Evolutionary conservation across 2,329 filamentous ascomycete species (phyloP).

Genomic region (Acrodontium crateriforme): DNA sequence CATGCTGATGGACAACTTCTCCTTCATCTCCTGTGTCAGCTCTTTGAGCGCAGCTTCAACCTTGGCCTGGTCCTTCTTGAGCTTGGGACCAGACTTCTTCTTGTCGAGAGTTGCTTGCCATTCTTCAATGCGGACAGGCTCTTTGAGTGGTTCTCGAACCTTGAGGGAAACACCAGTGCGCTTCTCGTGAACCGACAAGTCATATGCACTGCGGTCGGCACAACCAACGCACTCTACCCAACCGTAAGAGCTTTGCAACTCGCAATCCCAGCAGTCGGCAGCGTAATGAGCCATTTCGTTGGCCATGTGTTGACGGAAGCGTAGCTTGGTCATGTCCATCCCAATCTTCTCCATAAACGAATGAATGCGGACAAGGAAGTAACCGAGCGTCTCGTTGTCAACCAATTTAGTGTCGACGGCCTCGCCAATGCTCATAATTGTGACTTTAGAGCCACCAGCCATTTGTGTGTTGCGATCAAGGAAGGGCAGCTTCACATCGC

Average conservation of each 20-base stretch:
- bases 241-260: constrained; percentile 78
- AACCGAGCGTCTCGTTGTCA: constrained; percentile 95
- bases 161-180: constrained; percentile 78
- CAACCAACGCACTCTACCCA: constrained; percentile 99
- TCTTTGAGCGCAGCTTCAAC: constrained; percentile 68
- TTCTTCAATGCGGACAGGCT: constrained; percentile 69
- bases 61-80: constrained; percentile 85
- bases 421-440: constrained; percentile 65
- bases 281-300: constrained; percentile 91
- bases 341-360: constrained; percentile 82
- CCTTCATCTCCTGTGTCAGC: constrained; percentile 66
- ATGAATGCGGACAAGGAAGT: constrained; percentile 90
- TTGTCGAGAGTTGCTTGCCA: constrained; percentile 80
- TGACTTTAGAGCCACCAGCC: constrained; percentile 64
- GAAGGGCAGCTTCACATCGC: constrained; percentile 68
- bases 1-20: constrained; percentile 63
- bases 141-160: constrained; percentile 67
- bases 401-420: constrained; percentile 73
- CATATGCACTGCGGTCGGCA: constrained; percentile 89
- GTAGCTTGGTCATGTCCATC: constrained; percentile 72
- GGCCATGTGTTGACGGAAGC: constrained; percentile 94
- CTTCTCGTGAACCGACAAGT: constrained; percentile 82
- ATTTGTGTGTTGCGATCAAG: constrained; percentile 78
- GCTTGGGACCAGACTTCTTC: constrained; percentile 89
- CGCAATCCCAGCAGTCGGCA: constrained; percentile 94